Percentiles rank a stretch among this genome's conserved stretches.
phyloP scores from a whole-genome alignment of 352 stramenopile genomes.

The Globisporangium cederbergense region DNA sequence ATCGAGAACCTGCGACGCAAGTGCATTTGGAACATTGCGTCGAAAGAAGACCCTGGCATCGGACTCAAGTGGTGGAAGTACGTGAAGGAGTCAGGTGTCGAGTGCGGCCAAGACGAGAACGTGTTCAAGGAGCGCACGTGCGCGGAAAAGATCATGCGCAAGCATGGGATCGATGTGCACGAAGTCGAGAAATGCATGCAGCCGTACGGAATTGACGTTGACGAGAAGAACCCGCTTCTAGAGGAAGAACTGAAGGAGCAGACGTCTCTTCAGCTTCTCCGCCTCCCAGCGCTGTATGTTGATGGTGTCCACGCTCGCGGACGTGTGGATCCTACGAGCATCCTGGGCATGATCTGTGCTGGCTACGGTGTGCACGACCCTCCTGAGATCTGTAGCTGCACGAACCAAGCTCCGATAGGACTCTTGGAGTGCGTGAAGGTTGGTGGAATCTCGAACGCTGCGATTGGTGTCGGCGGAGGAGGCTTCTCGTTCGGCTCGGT shows the following conservation, averaged over 20 bases:
- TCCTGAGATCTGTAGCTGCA: slow-evolving; percentile 73
- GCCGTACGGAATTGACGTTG: slow-evolving; percentile 86
- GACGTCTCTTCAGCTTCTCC: slow-evolving; percentile 88
- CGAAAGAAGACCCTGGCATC: slow-evolving; percentile 73
- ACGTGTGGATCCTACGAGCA: slow-evolving; percentile 83
- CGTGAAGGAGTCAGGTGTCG: slow-evolving; percentile 86
- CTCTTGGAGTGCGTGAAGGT: slow-evolving; percentile 71
- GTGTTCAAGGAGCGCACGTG: slow-evolving; percentile 88
- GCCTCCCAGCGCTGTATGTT: slow-evolving; percentile 92
- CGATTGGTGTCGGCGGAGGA: slow-evolving; percentile 35
- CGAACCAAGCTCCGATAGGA: slow-evolving; percentile 57
- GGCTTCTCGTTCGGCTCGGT: slow-evolving; percentile 84
- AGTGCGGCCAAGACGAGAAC: slow-evolving; percentile 82
- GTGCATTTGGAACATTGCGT: slow-evolving; percentile 94
- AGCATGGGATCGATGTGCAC: slow-evolving; percentile 77
- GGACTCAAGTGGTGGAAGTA: slow-evolving; percentile 95
- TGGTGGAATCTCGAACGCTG: slow-evolving; percentile 63
- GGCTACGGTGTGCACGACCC: slow-evolving; percentile 80
- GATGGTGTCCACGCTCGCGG: slow-evolving; percentile 93
- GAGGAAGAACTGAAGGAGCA: slow-evolving; percentile 90
- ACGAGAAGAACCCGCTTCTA: slow-evolving; percentile 86
- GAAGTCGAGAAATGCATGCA: slow-evolving; percentile 93
- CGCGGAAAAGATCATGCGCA: slow-evolving; percentile 88
- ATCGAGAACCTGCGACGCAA: slow-evolving; percentile 91
- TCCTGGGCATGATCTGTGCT: slow-evolving; percentile 84